Evolutionary conservation across 257 asterid species (phyloP), one percentile per base, ranked within the genome.

Genomic region (Ligustrum vulgare): DNA sequence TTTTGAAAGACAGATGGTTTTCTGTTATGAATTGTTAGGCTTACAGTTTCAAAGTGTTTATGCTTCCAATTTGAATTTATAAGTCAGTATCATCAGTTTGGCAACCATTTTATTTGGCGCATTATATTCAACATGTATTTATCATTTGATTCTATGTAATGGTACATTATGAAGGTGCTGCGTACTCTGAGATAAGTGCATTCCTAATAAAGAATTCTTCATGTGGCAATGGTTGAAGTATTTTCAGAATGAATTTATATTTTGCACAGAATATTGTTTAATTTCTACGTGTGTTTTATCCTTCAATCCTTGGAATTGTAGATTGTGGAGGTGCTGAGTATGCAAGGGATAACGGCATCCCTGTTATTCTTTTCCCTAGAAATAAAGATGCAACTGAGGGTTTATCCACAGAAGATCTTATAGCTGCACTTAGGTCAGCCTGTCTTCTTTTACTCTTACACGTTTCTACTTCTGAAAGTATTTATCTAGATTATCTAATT

Each of bases 271-370:
- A 15, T 22, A 0, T 22, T 72, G 36, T 32, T 72, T 16, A 41
- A 23, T 49, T 8, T 71, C 10, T 43, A 13, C 25, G 1, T 3
- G 16, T 15, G 35, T 32, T 39, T 62, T 37, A n/a, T 63, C 23
- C 20, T 41, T 28, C 8, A 51, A 23, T 63, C 13, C n/a, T 34
- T 78, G 25, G 58, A 35, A 37, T 51, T 81, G 76, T 86, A 93
- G 98, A 90, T 75, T 91, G 96, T 84, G 98, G 98, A 78, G 98
- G 97, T 80, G 98, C 97, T 2, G 80, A 83, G 70, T 94, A 54
- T 82, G 97, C 97, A 6, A 91, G 93, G 64, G 87, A 83, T 5
- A 80, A 82, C 35, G 93, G 89, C 45, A 89, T 91, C 39, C 92
- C 97, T 69, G 86, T 91, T 32, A 63, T 90, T 79, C 13, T 87